phyloP scores from a whole-genome alignment of 176 grass and related monocot species.

The Coix lacrymajobi region DNA sequence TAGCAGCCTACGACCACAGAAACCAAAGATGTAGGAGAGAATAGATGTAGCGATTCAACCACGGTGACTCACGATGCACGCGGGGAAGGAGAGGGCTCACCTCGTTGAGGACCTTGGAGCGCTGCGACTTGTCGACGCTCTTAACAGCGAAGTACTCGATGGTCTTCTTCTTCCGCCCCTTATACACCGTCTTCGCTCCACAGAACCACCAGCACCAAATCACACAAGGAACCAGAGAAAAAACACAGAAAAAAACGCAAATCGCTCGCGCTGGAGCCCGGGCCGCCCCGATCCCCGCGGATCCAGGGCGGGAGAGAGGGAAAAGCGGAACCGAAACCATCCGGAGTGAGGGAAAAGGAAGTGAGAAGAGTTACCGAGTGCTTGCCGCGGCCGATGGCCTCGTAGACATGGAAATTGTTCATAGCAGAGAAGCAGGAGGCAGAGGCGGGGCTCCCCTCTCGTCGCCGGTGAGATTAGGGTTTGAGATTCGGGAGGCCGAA shows the following conservation, averaged over 20 bases:
- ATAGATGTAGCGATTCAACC: neutral
- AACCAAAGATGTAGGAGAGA: neutral
- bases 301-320: neutral
- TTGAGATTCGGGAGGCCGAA: slow-evolving; percentile 23
- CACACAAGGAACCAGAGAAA: neutral
- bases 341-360: neutral
- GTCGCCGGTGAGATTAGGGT: slow-evolving; percentile 23
- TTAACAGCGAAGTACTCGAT: slow-evolving; percentile 97
- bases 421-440: slow-evolving; percentile 34
- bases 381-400: slow-evolving; percentile 93
- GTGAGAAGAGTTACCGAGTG: slow-evolving; percentile 56
- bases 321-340: neutral
- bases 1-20: neutral
- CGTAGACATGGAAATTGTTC: slow-evolving; percentile 99
- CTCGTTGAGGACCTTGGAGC: slow-evolving; percentile 91
- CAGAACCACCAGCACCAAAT: neutral
- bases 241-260: slow-evolving; percentile 27
- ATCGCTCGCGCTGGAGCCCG: slow-evolving; percentile 1
- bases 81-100: slow-evolving; percentile 40
- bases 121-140: slow-evolving; percentile 96
- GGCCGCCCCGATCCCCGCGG: neutral
- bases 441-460: slow-evolving; percentile 11
- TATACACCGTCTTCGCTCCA: slow-evolving; percentile 74
- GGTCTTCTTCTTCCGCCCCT: slow-evolving; percentile 98
- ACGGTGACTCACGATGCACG: neutral